Evolutionary conservation across 169 alveolate genomes (phyloP), one percentile per base, ranked within the genome.

Genomic region (Eimeria sp.): DNA sequence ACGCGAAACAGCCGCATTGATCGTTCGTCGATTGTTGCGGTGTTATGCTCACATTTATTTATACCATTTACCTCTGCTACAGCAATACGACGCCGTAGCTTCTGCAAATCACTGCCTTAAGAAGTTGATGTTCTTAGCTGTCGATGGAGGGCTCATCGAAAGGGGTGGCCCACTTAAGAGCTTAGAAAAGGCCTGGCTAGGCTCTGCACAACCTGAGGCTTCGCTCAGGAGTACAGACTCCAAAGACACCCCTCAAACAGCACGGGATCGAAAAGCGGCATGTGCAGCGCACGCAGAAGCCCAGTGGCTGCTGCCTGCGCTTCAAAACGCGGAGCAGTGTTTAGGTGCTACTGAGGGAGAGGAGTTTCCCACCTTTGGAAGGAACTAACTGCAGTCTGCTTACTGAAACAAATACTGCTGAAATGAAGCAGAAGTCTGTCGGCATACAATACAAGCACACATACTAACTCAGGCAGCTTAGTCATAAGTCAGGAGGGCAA

Each of bases 11-110:
- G 89, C 89, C 40, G 45, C 89, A 47, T n/a, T 80, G 40, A 49
- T 80, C 20, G 89, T 80, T n/a, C 89, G 89, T 6, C 63, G 89
- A 43, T 43, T 80, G 70, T 43, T 80, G 89, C 89, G 89, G 70
- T 80, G 89, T 63, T 80, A 80, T 34, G 89, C 89, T 4, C 89
- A 80, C 70, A 47, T 80, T 25, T 80, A 80, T 34, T 18, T 80
- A 40, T 80, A 63, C 9, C 89, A 80, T 45, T 51, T 80, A 67
- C 89, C n/a, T 25, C 89, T 80, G 65, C 70, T 80, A 67, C 45
- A 47, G 89, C 89, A 80, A 40, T 67, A 80, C 43, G 89, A 63
- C 51, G 89, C 89, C 51, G 70, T 80, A 22, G 70, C 61, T 22
- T 63, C 47, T 49, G 70, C 89, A 22, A 80, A 80, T 67, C 89